phyloP scores from a whole-genome alignment of 371 early-diverging fungal genomes.

The Lichtheimia hyalospora region DNA sequence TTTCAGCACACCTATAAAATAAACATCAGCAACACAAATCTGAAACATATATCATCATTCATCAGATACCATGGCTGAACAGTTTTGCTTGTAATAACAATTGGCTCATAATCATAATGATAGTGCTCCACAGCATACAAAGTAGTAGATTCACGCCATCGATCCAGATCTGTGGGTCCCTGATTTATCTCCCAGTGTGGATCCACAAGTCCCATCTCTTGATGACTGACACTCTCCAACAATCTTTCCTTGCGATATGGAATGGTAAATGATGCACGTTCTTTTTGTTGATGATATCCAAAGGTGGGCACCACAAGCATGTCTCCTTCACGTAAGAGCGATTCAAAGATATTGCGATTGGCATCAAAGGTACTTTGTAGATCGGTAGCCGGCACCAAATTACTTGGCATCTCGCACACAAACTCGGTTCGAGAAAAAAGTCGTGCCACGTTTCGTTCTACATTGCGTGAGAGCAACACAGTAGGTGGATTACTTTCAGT shows the following conservation, averaged over 20 bases:
- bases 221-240: slow-evolving; percentile 22
- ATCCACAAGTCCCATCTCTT: slow-evolving; percentile 32
- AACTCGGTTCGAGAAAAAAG: slow-evolving; percentile 41
- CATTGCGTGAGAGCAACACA: slow-evolving; percentile 42
- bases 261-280: slow-evolving; percentile 14
- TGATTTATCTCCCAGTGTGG: slow-evolving; percentile 48
- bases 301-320: slow-evolving; percentile 45
- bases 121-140: slow-evolving; percentile 45
- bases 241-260: slow-evolving; percentile 34
- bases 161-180: slow-evolving; percentile 40
- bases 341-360: slow-evolving; percentile 34
- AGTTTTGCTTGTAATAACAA: slow-evolving; percentile 40
- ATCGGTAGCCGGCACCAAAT: slow-evolving; percentile 43
- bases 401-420: slow-evolving; percentile 36
- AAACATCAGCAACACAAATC: too few relatives aligned
- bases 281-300: slow-evolving; percentile 18
- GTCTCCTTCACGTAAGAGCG: slow-evolving; percentile 32
- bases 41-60: neutral
- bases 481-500: slow-evolving; percentile 19
- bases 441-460: slow-evolving; percentile 49
- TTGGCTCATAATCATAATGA: slow-evolving; percentile 51
- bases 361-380: slow-evolving; percentile 34
- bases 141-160: slow-evolving; percentile 35
- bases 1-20: slow-evolving; percentile 43
- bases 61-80: slow-evolving; percentile 41